Base-by-base conservation (phyloP, 106 monocot genomes). In the Cymbidium sinense region DNA sequence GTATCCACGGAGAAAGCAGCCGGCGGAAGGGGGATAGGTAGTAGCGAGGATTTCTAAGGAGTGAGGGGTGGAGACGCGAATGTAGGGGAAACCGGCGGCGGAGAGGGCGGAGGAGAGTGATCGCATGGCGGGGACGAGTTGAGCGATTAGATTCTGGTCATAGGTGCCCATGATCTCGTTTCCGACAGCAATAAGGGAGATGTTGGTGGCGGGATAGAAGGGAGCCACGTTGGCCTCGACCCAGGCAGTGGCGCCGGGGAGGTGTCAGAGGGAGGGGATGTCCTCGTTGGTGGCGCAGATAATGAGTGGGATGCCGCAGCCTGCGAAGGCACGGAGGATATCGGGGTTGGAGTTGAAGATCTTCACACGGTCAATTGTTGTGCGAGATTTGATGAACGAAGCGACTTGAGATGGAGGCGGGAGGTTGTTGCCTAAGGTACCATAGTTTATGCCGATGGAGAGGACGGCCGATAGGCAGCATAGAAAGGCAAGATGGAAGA, bases 391-490 rank as follows among this genome's bases (percentile, higher is more conserved):
- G 76, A 96, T 79, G 90, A 96, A 96, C n/a, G 84, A 34, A 7
- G 96, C 93, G 50, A 94, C 96, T 52, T 87, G 82, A 3, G 91
- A 0, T 5, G 94, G 91, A 8, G 96, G 86, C 0, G 90, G 94
- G 77, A 96, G 96, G 85, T 94, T 88, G 85, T 96, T 86, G 74
- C 78, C 90, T 36, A 84, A 50, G 31, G 88, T 80, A 20, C 96
- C 96, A 81, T 94, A 96, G 90, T 96, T 93, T 69, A 94, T 89
- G 74, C 96, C 94, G 70, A 96, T 88, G 75, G 93, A 82, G 50
- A 81, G 47, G 36, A 87, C 58, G 11, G 20, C 8, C 70, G 77
- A 27, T 23, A 73, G 0, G 34, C 5, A 1, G 64, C 31, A 18
- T 25, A 65, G 17, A 43, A 31, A 13, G 76, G 70, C 28, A 65